Percentiles rank a stretch among this genome's conserved stretches.
Conservation (phyloP, 257 asterid genomes). For the Dorcoceras hygrometricum region DNA sequence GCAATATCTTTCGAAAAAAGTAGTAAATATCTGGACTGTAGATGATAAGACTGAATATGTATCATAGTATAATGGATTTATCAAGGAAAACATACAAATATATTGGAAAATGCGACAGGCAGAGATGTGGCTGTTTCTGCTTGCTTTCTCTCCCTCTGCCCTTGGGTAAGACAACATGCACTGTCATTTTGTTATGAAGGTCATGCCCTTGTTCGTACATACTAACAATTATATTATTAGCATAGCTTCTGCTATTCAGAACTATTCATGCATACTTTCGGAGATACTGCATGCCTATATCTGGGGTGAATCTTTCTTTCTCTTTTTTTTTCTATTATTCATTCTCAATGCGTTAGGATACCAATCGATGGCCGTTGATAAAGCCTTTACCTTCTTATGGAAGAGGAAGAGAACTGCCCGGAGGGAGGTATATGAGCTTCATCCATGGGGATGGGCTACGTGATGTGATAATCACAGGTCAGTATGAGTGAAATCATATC, state of each 20-base stretch:
- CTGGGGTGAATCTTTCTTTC: conserved; percentile 7
- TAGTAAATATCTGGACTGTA: neutral
- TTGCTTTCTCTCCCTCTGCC: neutral
- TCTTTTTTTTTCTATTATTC: neutral
- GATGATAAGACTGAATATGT: conserved; percentile 4
- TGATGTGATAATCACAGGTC: conserved; percentile 90
- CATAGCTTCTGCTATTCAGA: neutral
- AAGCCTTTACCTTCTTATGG: conserved; percentile 94
- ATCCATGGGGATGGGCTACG: conserved; percentile 85
- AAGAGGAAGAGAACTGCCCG: conserved; percentile 93
- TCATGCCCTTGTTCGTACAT: neutral
- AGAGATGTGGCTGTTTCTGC: neutral
- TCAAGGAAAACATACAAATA: neutral
- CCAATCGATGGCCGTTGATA: conserved; percentile 66
- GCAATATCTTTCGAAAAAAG: conserved; percentile 13
- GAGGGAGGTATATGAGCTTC: conserved; percentile 89
- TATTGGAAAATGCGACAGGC: neutral
- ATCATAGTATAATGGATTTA: neutral
- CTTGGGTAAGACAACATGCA: neutral
- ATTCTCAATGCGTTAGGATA: conserved; percentile 47
- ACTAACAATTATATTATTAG: neutral
- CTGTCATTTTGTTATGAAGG: neutral
- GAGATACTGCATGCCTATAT: neutral
- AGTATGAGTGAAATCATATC: conserved; percentile 14
- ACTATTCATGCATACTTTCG: neutral